Evolutionary conservation across 768 basidiomycete species (phyloP), one percentile per base, ranked within the genome.

Genomic region (Omphalotus guepiniiformis): DNA sequence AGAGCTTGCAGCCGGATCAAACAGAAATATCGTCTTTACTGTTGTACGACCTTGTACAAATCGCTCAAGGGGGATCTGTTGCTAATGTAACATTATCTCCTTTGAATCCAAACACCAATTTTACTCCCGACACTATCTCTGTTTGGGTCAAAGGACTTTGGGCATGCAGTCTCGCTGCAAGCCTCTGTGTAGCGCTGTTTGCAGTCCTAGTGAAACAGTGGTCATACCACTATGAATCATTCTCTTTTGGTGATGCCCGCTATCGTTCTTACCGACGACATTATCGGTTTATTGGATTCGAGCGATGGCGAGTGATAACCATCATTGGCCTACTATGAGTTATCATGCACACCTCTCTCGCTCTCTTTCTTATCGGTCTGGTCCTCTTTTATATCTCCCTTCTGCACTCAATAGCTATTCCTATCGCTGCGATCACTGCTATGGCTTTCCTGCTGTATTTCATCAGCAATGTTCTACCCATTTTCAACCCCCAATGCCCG

Each of bases 281-380:
- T 39, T 29, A 27, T 49, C 54, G 55, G 0, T 53, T 47, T n/a
- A 22, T 29, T 23, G 51, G 56, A 4, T 29, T 57, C 8, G 13
- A 32, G 22, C 32, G 35, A 4, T 57, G 56, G 55, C 39, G 18
- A 22, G 42, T 56, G 5, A 30, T 15, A 22, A 23, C 29, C 13
- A 47, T 56, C 18, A 41, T 56, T n/a, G 50, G 37, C 15, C 16
- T n/a, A n/a, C 50, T 56, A 19, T 54, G 54, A 9, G n/a, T 54
- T 1, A 36, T 56, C 15, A 50, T 56, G 11, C 54, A 56, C 13
- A 16, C 45, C 18, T 51, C 55, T 11, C 51, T 56, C 7, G 30
- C 42, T 15, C 23, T 56, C 36, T 70, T 56, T 26, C 40, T 55
- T 19, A 22, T 47, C 9, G 55, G 58, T 13, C 58, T 64, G 3